A percentile compares a stretch with the other conserved stretches of the same genome.
phyloP scores from a whole-genome alignment of 176 grass and related monocot genomes.

The Oryza rufipogon region DNA sequence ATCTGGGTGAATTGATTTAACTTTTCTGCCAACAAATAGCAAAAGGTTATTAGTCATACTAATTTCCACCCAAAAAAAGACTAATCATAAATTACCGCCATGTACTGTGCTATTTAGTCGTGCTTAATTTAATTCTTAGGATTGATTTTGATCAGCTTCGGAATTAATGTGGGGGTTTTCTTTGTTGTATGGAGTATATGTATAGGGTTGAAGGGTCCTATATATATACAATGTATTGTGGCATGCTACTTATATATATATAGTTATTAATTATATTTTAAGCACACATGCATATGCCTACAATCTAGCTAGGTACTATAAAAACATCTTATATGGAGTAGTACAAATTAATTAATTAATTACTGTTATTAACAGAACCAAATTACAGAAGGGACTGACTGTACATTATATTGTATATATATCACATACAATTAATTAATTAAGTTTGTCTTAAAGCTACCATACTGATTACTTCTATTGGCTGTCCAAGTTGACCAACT shows the following conservation, averaged over 20 bases:
- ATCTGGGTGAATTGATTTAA: neutral
- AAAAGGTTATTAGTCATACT: neutral
- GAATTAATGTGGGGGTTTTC: neutral
- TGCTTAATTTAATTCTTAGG: neutral
- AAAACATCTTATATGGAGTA: neutral
- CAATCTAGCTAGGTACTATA: neutral
- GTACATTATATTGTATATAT: neutral
- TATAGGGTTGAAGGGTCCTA: no score
- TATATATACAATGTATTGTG: no score
- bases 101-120: neutral
- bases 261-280: neutral
- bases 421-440: neutral
- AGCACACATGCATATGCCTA: neutral
- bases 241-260: no score
- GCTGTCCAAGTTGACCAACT: constrained; percentile 41
- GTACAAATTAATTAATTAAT: constrained; percentile 18
- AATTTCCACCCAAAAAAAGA: no score
- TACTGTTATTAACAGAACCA: neutral
- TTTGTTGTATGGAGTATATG: neutral
- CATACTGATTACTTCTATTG: constrained; percentile 17
- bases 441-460: constrained; percentile 29
- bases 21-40: neutral
- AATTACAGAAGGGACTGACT: no score
- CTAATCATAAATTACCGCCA: neutral
- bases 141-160: neutral